phyloP scores from a whole-genome alignment of 1,284 basidiomycete genomes.

The Ustilago lituana region DNA sequence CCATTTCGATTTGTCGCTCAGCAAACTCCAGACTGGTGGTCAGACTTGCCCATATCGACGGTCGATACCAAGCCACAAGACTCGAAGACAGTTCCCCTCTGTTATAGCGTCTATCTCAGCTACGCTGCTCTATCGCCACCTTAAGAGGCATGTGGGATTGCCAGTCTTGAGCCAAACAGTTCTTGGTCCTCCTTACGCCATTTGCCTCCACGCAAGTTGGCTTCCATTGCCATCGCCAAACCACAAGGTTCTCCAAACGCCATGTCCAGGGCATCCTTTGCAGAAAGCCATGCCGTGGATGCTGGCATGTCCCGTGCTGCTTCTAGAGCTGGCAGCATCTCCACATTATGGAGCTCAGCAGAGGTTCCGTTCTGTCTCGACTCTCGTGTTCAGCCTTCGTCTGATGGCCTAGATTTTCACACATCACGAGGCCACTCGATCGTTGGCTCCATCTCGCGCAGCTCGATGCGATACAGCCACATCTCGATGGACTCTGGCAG shows the following conservation, averaged over 20 bases:
- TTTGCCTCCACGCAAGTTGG: no score
- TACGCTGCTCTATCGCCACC: neutral
- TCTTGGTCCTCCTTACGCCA: neutral
- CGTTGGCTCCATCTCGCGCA: conserved; percentile 15
- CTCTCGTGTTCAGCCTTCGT: conserved; percentile 16
- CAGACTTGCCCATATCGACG: no score
- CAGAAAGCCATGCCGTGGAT: conserved; percentile 25
- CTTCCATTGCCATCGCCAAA: neutral
- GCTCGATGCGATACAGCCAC: conserved; percentile 24
- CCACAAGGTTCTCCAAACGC: no score
- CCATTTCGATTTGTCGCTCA: no score
- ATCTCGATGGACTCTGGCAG: conserved; percentile 32
- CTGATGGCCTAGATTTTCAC: conserved; percentile 3
- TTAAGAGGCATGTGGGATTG: conserved; percentile 6
- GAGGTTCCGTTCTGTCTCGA: conserved; percentile 60
- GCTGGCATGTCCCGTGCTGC: conserved; percentile 25
- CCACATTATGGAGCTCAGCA: conserved; percentile 58
- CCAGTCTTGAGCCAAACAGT: neutral
- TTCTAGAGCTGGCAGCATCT: conserved; percentile 49
- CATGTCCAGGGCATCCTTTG: conserved; percentile 16
- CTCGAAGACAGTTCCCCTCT: no score
- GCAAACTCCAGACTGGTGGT: no score
- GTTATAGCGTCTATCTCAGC: neutral
- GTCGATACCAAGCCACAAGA: no score
- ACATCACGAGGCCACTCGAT: conserved; percentile 2